Base-by-base conservation (phyloP, 768 basidiomycete genomes). In the Tephrocybe rancida region DNA sequence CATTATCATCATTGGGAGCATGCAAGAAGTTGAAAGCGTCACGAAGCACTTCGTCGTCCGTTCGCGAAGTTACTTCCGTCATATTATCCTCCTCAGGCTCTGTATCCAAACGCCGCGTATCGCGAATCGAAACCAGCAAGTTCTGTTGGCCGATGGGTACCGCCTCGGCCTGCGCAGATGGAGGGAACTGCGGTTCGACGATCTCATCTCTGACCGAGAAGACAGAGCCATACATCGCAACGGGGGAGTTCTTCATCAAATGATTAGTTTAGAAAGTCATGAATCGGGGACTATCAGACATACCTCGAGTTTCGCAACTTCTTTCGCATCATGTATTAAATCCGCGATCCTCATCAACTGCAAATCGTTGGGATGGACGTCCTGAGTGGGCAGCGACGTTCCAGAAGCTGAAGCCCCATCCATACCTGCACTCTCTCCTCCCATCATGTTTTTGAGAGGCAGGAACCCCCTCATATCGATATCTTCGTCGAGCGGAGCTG, bases 271-370 rank as follows among this genome's bases (percentile, higher is more conserved):
- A 30, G 2, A n/a, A 24, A 30, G 39, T 8, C n/a, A 26, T 46
- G 8, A 22, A 35, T 19, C 25, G 51, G 43, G 24, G 56, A 25
- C 54, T 35, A 26, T 26, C 5, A 61, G 34, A 69, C 75, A 52
- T 56, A 90, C 90, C 75, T 85, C 79, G 50, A 80, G 70, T 51
- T 78, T 75, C 22, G 80, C 79, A 21, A 96, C 66, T 5, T 73
- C 67, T 57, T 72, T 77, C 1, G 87, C 88, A 63, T 97, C 93
- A 13, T 78, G 71, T 43, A 95, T 74, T 37, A 97, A 73, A 70
- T 97, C 96, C 42, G 83, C 79, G 53, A 99, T 90, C 59, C 97
- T 80, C 92, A 98, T 95, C 38, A 99, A 72, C 61, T 95, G 91
- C 74, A 96, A 94, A 54, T 91, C 95, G 61, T 99, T 98, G 7